Evolutionary conservation across 202 grass and related monocot species (phyloP), one percentile per base, ranked within the genome.

Genomic region (Eragrostis tef): DNA sequence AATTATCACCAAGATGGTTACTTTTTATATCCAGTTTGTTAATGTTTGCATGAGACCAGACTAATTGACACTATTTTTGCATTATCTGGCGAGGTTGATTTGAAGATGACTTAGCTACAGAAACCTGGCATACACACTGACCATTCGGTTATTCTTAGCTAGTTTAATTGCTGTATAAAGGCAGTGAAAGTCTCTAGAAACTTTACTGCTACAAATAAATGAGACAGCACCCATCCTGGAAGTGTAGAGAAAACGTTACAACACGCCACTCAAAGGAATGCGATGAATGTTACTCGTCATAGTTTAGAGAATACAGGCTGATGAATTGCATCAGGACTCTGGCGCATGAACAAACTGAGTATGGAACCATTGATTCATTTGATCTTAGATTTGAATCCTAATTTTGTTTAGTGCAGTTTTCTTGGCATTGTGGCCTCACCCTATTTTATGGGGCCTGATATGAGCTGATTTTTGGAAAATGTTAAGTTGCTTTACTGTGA

Each of bases 181-280:
- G 57, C n/a, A n/a, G n/a, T n/a, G n/a, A n/a, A n/a, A n/a, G n/a
- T n/a, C n/a, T n/a, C n/a, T n/a, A n/a, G n/a, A n/a, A n/a, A n/a
- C n/a, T n/a, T n/a, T 97, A 86, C 64, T 97, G 73, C 70, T 90
- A 44, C 94, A 97, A 76, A 79, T 97, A 76, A 71, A 94, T 69
- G 94, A 97, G 76, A 71, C 81, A 56, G 94, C n/a, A n/a, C n/a
- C n/a, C n/a, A n/a, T n/a, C n/a, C n/a, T n/a, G n/a, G n/a, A n/a
- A n/a, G n/a, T n/a, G n/a, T 92, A 91, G 92, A 97, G 66, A 69
- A 94, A 53, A 76, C 84, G 31, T 79, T 94, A 83, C 71, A 79
- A 90, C 88, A 94, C 88, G 79, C 90, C 22, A 86, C 86, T 48
- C 75, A 87, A 82, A n/a, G n/a, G n/a, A n/a, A n/a, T n/a, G 86